Conservation (phyloP, 2,329 filamentous ascomycete genomes). For the Celoporthe dispersa region DNA sequence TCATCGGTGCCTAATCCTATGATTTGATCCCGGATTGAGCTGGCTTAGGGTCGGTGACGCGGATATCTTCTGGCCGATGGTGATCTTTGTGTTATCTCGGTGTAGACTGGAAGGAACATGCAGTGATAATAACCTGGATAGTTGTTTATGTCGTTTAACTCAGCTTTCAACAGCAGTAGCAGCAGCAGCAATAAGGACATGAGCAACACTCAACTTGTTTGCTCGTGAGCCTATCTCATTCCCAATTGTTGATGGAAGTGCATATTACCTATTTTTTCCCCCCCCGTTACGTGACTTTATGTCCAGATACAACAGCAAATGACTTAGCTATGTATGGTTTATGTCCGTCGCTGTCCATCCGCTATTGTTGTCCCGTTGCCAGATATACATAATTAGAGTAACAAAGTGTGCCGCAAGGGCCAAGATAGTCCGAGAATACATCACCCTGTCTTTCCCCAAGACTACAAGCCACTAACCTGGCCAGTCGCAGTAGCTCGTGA, state of each 20-base stretch:
- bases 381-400: neutral
- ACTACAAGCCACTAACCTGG: neutral
- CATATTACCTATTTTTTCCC: neutral
- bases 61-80: neutral
- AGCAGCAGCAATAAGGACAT: neutral
- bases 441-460: too few species aligned
- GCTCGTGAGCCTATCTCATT: neutral
- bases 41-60: neutral
- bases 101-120: neutral
- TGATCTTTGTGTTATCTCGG: neutral
- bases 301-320: neutral
- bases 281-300: neutral
- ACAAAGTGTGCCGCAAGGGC: neutral
- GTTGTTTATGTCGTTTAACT: neutral
- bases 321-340: neutral
- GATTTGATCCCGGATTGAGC: too few species aligned
- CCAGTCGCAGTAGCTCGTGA: neutral
- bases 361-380: neutral
- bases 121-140: neutral
- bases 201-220: slow-evolving; percentile 9
- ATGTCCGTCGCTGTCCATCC: neutral
- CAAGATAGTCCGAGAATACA: neutral
- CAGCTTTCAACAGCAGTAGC: neutral
- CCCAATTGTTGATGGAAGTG: neutral
- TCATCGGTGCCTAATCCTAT: neutral